Conservation (phyloP, 495 filamentous ascomycete genomes). For the Aspergillus diversus region DNA sequence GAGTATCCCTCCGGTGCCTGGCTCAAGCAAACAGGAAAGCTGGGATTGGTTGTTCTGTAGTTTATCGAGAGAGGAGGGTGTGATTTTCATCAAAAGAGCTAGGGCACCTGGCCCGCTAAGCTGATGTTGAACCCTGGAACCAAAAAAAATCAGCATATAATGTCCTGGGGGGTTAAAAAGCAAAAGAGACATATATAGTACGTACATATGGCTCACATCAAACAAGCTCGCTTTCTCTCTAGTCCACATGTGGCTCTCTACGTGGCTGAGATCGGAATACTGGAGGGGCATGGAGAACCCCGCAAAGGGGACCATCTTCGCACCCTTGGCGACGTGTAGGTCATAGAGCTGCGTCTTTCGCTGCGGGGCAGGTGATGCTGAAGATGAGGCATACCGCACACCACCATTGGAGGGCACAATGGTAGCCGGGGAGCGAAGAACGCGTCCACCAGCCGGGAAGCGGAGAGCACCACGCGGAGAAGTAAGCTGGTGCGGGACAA, state of each 20-base stretch:
- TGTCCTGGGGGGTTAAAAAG: conserved; percentile 3
- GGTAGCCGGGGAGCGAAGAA: conserved; percentile 22
- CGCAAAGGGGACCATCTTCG: conserved; percentile 96
- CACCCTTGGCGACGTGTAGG: conserved; percentile 77
- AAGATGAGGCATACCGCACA: conserved; percentile 65
- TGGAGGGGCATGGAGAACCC: conserved; percentile 93
- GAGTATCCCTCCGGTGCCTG: conserved; percentile 83
- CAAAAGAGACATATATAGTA: conserved; percentile 11
- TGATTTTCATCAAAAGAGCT: conserved; percentile 76
- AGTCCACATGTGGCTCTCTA: conserved; percentile 85
- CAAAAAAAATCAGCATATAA: conserved; percentile 13
- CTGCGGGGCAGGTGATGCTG: conserved; percentile 46
- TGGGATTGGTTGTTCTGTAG: conserved; percentile 67
- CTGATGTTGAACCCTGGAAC: conserved; percentile 64
- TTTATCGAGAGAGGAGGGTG: conserved; percentile 66
- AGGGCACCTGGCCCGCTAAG: conserved; percentile 79
- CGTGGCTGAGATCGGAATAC: conserved; percentile 74
- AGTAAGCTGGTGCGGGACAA: conserved; percentile 39
- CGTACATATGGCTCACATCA: conserved; percentile 69
- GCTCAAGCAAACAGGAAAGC: conserved; percentile 78
- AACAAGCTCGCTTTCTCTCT: conserved; percentile 86
- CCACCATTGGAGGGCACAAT: conserved; percentile 25
- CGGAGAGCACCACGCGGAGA: conserved; percentile 38
- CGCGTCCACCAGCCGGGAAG: conserved; percentile 25
- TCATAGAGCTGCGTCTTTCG: conserved; percentile 81